Conservation (phyloP, 73 alveolate genomes). For the Tetrahymena thermophila region DNA sequence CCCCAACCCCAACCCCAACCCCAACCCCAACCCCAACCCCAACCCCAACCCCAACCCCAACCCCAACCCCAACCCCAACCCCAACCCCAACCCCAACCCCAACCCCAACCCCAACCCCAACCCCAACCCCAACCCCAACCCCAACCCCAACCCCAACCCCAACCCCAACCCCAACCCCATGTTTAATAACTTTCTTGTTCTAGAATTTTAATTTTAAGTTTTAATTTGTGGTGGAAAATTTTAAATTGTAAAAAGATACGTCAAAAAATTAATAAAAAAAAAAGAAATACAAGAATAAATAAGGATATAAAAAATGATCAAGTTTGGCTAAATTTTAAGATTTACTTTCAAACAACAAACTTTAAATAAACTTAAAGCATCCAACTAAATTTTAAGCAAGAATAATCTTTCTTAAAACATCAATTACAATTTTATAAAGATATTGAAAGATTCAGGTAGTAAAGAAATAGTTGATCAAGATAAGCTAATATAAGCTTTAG, state of each 20-base stretch:
- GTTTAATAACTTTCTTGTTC: not conserved
- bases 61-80: too few relatives aligned
- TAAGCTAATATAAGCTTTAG: not conserved
- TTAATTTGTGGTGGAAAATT: not conserved
- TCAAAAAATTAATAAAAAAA: not conserved
- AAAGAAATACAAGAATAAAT: not conserved
- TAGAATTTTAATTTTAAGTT: not conserved
- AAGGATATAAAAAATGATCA: not conserved
- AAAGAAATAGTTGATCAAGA: not conserved
- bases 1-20: too few relatives aligned
- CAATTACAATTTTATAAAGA: not conserved
- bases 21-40: too few relatives aligned
- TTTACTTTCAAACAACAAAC: not conserved
- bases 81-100: too few relatives aligned
- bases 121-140: too few relatives aligned
- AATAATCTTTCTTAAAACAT: not conserved
- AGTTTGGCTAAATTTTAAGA: not conserved
- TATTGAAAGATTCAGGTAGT: not conserved
- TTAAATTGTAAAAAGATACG: not conserved
- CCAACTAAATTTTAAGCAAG: not conserved
- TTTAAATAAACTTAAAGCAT: not conserved
- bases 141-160: not conserved
- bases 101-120: too few relatives aligned
- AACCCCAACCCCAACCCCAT: not conserved
- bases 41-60: too few relatives aligned